These are phyloP conservation scores for Borealophlyctis nickersoniae DNA, from an alignment of 192 early-diverging fungal species.

Conservation along the genomic window DNA sequence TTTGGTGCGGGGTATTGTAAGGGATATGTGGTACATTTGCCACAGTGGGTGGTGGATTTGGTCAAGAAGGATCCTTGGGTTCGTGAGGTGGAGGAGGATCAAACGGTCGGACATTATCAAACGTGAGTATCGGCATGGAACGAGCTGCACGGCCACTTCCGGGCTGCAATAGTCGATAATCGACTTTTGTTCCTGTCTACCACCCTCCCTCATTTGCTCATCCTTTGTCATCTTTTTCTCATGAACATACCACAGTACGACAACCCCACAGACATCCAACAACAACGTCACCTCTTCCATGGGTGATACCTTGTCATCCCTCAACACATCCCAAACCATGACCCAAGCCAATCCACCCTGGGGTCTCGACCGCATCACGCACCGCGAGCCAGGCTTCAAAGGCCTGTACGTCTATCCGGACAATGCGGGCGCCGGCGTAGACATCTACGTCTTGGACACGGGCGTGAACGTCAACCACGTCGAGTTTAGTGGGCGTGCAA, in stretches of 20 bases:
- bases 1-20: neutral
- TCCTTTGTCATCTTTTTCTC: neutral
- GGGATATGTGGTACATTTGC: conserved; percentile 18
- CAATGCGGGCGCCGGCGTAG: conserved; percentile 15
- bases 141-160: neutral
- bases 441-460: conserved; percentile 38
- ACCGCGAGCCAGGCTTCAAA: conserved; percentile 20
- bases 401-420: conserved; percentile 28
- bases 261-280: neutral
- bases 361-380: conserved; percentile 37
- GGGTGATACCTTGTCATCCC: conserved; percentile 8
- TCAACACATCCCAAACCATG: conserved; percentile 4
- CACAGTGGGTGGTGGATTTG: conserved; percentile 1
- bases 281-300: conserved; percentile 31
- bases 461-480: conserved; percentile 42
- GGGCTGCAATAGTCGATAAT: no score
- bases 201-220: no score
- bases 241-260: neutral
- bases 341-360: conserved; percentile 27
- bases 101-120: conserved; percentile 2
- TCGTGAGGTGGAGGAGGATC: conserved; percentile 14
- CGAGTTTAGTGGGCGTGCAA: conserved; percentile 52
- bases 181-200: no score
- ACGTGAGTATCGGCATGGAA: no score
- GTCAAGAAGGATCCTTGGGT: neutral